These are phyloP conservation scores for Asterophora lycoperdoides DNA, from an alignment of 768 basidiomycete species.

Conservation along the genomic window DNA sequence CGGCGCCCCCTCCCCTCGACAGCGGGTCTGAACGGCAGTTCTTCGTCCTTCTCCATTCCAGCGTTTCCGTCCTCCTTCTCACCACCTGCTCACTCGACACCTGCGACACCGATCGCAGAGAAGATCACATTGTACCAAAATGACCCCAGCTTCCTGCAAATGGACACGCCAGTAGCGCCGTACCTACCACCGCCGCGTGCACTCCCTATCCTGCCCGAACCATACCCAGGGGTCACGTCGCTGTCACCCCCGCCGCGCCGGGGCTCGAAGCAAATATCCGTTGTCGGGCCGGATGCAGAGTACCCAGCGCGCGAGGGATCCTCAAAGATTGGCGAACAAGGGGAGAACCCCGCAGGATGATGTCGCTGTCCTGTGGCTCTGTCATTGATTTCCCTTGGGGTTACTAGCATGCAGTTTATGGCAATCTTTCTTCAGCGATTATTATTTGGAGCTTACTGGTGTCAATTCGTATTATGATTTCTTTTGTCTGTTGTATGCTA, in stretches of 20 bases:
- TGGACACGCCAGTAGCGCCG: conserved; percentile 44
- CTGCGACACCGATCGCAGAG: conserved; percentile 58
- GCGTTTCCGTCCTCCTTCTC: not conserved
- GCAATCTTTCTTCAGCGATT: not conserved
- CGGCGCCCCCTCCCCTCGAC: no score
- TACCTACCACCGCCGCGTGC: conserved; percentile 26
- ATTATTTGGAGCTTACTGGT: not conserved
- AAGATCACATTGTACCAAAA: conserved; percentile 50
- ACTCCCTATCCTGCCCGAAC: conserved; percentile 24
- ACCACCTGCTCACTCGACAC: conserved; percentile 24
- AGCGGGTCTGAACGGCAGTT: not conserved
- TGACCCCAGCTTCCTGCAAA: conserved; percentile 59
- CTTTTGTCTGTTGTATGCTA: conserved; percentile 5
- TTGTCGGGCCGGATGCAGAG: conserved; percentile 29
- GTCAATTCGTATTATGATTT: no score
- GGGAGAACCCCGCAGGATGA: conserved; percentile 23
- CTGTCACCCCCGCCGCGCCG: conserved; percentile 64
- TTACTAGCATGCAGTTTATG: conserved; percentile 35
- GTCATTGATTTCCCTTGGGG: conserved; percentile 51
- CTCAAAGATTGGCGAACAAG: conserved; percentile 13
- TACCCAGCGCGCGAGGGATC: conserved; percentile 20
- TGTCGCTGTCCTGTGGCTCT: conserved; percentile 47
- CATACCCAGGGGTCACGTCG: conserved; percentile 37
- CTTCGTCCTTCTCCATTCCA: not conserved
- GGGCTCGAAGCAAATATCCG: conserved; percentile 45